Evolutionary conservation across 2,329 filamentous ascomycete genomes (phyloP), one percentile per base, ranked within the genome.

Genomic region (Pseudogymnoascus sp.): DNA sequence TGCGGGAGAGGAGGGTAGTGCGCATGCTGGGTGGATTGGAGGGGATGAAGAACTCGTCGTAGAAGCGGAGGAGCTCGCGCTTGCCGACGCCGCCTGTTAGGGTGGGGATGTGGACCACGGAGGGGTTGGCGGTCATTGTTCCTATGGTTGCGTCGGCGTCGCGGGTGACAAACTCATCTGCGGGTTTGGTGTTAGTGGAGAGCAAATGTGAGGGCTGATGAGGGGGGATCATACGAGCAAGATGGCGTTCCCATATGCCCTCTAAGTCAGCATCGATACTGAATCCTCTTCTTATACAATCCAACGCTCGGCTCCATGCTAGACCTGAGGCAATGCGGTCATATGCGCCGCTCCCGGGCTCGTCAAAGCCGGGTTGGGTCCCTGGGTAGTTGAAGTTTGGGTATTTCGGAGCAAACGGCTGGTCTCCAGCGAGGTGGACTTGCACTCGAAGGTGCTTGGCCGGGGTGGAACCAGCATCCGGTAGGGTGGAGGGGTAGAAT

Each of bases 61-160:
- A 90, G 73, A 89, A 90, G 3, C 79, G 74, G 33, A 81, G 79
- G 1, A 90, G 75, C 7, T 79, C 76, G 3, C 77, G 75, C 35
- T 82, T 76, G 0, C 86, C 86, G 18, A 87, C 80, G 1, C 84
- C 87, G 6, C 87, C 87, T 0, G 81, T 83, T 33, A 84, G 65
- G 0, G 86, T 89, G 0, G 87, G 85, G 22, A 89, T 77, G 70
- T 88, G 81, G 54, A 88, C 88, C 11, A 88, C 85, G 64, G 88
- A 87, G 0, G 86, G 86, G 59, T 82, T 79, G 47, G 86, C 81
- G 72, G 86, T 84, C 0, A 76, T 77, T 0, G 85, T 86, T 0
- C 78, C 78, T 81, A 89, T 83, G 0, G 84, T 87, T 60, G 81
- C 78, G 11, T 79, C 78, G 0, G 86, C 79, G 11, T 82, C 79